Conservation (phyloP, 208 protist species). For the Sergeia podlipaevii region DNA sequence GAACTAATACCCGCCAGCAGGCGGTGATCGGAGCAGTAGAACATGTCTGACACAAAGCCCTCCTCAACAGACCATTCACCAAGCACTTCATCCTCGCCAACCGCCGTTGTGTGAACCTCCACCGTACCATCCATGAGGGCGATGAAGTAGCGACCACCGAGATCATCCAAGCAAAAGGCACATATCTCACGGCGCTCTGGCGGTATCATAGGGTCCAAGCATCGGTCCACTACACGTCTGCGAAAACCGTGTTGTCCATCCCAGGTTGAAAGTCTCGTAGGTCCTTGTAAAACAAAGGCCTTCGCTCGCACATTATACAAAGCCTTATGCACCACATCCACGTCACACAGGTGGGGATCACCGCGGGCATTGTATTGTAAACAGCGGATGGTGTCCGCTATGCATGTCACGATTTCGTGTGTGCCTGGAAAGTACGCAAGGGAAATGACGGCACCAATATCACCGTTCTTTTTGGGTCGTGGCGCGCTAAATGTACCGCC, state of each 20-base stretch:
- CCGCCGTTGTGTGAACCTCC: slow-evolving; percentile 37
- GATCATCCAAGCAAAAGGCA: slow-evolving; percentile 51
- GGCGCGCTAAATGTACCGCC: no score
- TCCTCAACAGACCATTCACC: slow-evolving; percentile 11
- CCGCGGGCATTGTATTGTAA: slow-evolving; percentile 38
- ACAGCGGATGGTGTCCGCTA: slow-evolving; percentile 46
- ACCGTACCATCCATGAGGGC: slow-evolving; percentile 30
- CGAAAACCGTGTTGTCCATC: slow-evolving; percentile 42
- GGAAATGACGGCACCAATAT: slow-evolving; percentile 20
- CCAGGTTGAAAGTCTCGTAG: slow-evolving; percentile 61
- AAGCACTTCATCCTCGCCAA: slow-evolving; percentile 16
- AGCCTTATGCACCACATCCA: slow-evolving; percentile 28
- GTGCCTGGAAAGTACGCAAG: slow-evolving; percentile 36
- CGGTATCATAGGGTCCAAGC: slow-evolving; percentile 9
- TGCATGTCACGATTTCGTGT: slow-evolving; percentile 62
- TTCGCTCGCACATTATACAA: slow-evolving; percentile 37
- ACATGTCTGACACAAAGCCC: slow-evolving; percentile 35
- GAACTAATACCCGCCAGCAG: slow-evolving; percentile 41
- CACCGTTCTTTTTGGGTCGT: slow-evolving; percentile 6
- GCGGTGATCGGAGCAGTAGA: slow-evolving; percentile 37
- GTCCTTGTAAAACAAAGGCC: slow-evolving; percentile 53
- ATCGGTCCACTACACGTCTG: slow-evolving; percentile 34
- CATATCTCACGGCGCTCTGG: slow-evolving; percentile 31
- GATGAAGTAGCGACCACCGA: slow-evolving; percentile 55
- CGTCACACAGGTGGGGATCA: slow-evolving; percentile 35